Evolutionary conservation across 2,329 filamentous ascomycete species (phyloP), one percentile per base, ranked within the genome.

Genomic region (Penicillium capsulatum): DNA sequence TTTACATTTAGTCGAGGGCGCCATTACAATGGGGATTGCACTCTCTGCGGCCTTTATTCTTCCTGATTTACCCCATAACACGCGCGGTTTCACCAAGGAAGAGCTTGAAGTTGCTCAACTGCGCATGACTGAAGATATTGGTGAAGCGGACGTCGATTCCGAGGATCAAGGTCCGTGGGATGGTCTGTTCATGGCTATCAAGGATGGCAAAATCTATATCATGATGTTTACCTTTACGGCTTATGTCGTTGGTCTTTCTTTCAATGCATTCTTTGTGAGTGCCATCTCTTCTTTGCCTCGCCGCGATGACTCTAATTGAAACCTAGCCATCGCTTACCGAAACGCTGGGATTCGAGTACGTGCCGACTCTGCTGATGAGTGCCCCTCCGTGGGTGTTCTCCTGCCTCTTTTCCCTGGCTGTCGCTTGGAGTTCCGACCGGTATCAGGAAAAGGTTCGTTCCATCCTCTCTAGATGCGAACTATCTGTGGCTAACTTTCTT

Each of bases 401-500:
- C 11, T 78, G 75, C 51, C 64, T 81, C 19, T 59, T 80, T n/a
- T 79, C 75, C 1, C 54, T 80, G 17, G 44, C 71, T 47, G 71
- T 74, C 39, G 74, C 76, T 4, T 77, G 74, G 73, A 72, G 77
- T 51, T 70, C 77, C 3, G 77, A 80, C 45, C 64, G 67, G 20
- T 71, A 68, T 1, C 69, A 77, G 50, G 75, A 80, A 58, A 57
- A 57, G 47, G 48, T 57, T 7, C 30, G 38, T 47, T 16, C n/a
- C n/a, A 11, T 15, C 10, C 17, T n/a, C 17, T 14, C 4, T 5
- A 19, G 32, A 5, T 9, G 13, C 1, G 8, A 7, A 13, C 4
- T 7, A 16, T 15, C 20, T 17, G n/a, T 26, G 36, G 33, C 42
- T 40, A 31, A 22, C 24, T 13, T 10, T n/a, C n/a, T 14, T 22